These are phyloP conservation scores for Leishmania braziliensis DNA, from an alignment of 208 protist species.

Conservation along the genomic window DNA sequence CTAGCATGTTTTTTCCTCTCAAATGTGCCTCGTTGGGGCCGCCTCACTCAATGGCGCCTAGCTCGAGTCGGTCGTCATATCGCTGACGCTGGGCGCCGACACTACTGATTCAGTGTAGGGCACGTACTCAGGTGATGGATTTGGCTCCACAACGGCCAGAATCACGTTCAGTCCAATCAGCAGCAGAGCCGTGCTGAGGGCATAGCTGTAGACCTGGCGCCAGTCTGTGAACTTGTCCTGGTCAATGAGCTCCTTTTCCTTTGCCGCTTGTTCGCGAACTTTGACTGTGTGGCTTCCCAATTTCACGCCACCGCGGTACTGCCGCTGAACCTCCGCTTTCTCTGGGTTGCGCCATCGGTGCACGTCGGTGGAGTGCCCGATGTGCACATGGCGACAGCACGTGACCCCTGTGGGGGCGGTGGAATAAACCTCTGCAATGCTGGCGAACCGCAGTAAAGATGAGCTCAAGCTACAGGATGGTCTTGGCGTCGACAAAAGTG, in stretches of 20 bases:
- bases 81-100: not conserved
- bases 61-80: not conserved
- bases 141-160: slow-evolving; percentile 60
- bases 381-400: slow-evolving; percentile 16
- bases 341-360: slow-evolving; percentile 71
- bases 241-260: slow-evolving; percentile 52
- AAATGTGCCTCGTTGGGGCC: not conserved
- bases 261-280: slow-evolving; percentile 39
- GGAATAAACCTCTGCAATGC: not conserved
- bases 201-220: slow-evolving; percentile 45
- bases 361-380: slow-evolving; percentile 72
- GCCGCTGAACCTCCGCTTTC: slow-evolving; percentile 62
- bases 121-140: slow-evolving; percentile 69
- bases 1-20: not conserved
- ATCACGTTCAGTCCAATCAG: slow-evolving; percentile 59
- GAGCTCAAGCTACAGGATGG: not conserved
- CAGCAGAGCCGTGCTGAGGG: slow-evolving; percentile 40
- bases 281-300: slow-evolving; percentile 55
- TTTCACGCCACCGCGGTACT: slow-evolving; percentile 59
- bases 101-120: slow-evolving; percentile 42
- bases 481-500: not conserved
- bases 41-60: not conserved
- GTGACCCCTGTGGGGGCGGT: not conserved
- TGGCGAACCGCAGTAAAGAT: not conserved
- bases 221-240: slow-evolving; percentile 74